These are phyloP conservation scores for Lichtheimia ramosa DNA, from an alignment of 371 early-diverging fungal species.

Conservation along the genomic window DNA sequence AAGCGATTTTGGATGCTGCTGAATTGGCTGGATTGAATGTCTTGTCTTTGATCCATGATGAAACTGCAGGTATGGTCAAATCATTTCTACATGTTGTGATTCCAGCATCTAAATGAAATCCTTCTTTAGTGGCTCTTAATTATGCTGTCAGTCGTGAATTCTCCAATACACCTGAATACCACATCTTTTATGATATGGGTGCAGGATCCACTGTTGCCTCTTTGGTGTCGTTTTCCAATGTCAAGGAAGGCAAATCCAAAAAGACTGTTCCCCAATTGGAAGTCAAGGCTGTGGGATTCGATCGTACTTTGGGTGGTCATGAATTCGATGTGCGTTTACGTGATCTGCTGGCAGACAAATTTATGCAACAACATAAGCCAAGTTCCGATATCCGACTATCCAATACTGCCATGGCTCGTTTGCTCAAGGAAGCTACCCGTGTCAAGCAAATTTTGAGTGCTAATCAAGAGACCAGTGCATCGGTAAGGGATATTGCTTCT, in stretches of 20 bases:
- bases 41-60: constrained; percentile 85
- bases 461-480: constrained; percentile 83
- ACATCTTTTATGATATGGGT: constrained; percentile 96
- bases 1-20: constrained; percentile 93
- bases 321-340: constrained; percentile 82
- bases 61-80: constrained; percentile 74
- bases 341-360: constrained; percentile 71
- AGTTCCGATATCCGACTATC: constrained; percentile 49
- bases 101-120: neutral
- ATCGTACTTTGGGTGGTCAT: constrained; percentile 87
- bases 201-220: constrained; percentile 92
- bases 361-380: constrained; percentile 56
- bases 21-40: constrained; percentile 88
- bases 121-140: constrained; percentile 81
- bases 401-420: constrained; percentile 82
- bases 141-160: constrained; percentile 83
- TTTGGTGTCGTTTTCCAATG: constrained; percentile 77
- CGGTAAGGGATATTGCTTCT: constrained; percentile 48
- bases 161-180: constrained; percentile 69
- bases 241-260: constrained; percentile 61
- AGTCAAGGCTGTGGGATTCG: constrained; percentile 81
- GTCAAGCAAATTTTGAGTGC: constrained; percentile 96
- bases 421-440: constrained; percentile 90
- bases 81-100: no score
- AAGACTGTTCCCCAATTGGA: constrained; percentile 70